Base-by-base conservation (phyloP, 2,329 filamentous ascomycete genomes). In the Colletotrichum cordylinicola region DNA sequence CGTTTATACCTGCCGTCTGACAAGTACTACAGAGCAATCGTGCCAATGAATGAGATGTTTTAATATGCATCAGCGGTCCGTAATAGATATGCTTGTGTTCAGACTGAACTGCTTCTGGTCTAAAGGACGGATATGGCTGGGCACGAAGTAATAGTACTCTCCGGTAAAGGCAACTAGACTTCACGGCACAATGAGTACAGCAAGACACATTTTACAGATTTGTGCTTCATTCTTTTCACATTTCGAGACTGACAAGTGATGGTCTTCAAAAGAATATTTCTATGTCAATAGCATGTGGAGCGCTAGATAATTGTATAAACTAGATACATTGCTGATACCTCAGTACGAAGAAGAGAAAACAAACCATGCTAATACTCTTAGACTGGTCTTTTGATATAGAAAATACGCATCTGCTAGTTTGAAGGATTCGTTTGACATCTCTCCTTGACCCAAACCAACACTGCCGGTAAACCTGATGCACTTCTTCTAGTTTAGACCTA, bases 361-460 rank as follows among this genome's bases (percentile, higher is more conserved):
- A n/a, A 48, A 48, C 21, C n/a, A 8, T n/a, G n/a, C 43, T 21
- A 12, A 21, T 21, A n/a, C 10, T 15, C 4, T 48, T 3, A 7
- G 10, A 12, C 1, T 21, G n/a, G n/a, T 48, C 12, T 10, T 3
- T 12, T n/a, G 8, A 6, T 1, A 1, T 48, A 6, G 9, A 13
- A 10, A 4, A 48, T 48, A 13, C 18, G 12, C 43, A 9, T 48
- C 6, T 48, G n/a, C 24, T 24, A 24, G 24, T 24, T 24, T 24
- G 24, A 3, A 24, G 24, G 24, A 24, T 24, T 24, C 24, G 24
- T 24, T 24, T 24, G 24, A 24, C 24, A 24, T 24, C 4, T 24
- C 24, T 24, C 24, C 24, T 48, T 48, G 43, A 10, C 6, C n/a
- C 4, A 24, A 24, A 24, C 24, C 24, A 48, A 48, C 1, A 48